Base-by-base conservation (phyloP, 2,329 filamentous ascomycete species). In the Cadophora gregata region DNA sequence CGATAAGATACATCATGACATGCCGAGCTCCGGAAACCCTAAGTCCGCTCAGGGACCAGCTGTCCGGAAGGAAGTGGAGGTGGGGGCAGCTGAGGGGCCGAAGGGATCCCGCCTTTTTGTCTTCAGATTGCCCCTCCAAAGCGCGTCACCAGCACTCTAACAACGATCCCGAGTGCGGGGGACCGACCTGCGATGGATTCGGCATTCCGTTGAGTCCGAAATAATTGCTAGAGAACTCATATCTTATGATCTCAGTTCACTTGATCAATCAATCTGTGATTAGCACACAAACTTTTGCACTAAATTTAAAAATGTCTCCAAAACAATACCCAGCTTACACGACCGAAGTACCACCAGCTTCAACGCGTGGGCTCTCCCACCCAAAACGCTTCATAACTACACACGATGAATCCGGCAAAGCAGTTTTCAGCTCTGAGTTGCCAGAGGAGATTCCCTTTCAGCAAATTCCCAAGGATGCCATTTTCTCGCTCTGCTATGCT, bases 331-430 rank as follows among this genome's bases (percentile, higher is more conserved):
- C 51, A 36, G 33, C 51, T 19, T 56, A 56, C 31, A 56, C 51
- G 12, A 31, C 5, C 21, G 51, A 36, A 21, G 51, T 56, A 3
- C 27, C 16, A 21, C 27, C 16, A n/a, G 29, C 29, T 21, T 36
- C 51, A 33, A 33, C 29, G 31, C 27, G 29, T 19, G 63, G 58
- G 16, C 55, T 72, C 42, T 58, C 66, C 12, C 47, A 53, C 9
- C 25, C 63, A 16, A 64, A 69, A 3, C 64, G 73, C 16, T 70
- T 69, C 58, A 71, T 74, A 42, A 74, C 72, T 8, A 67, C 63
- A n/a, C 71, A 74, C 48, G 58, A 73, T 33, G n/a, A 24, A 12
- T 48, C 66, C 42, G 73, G 73, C 21, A 73, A 72, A 36, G 69
- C 73, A 21, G 65, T 72, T 16, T 72, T 74, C 24, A 42, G 38